These are phyloP conservation scores for Saccharomyces hybrid DNA, from an alignment of 1,139 yeast species.

Conservation along the genomic window DNA sequence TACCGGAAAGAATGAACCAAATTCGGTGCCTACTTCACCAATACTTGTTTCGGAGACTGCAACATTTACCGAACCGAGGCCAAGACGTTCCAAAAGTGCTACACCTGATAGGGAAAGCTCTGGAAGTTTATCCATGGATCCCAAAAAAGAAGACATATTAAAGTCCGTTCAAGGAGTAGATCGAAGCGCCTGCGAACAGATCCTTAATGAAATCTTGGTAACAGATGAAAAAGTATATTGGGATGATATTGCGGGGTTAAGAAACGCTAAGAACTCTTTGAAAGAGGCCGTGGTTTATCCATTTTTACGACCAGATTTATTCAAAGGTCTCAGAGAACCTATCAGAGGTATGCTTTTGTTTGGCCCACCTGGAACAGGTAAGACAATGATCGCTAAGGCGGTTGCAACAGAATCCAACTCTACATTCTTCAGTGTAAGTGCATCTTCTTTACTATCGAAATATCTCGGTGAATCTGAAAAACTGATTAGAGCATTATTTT, in stretches of 20 bases:
- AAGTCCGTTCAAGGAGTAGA: conserved; percentile 38
- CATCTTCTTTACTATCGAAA: conserved; percentile 54
- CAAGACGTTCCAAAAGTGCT: neutral
- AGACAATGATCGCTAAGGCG: conserved; percentile 55
- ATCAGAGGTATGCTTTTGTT: conserved; percentile 32
- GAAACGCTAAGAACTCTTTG: conserved; percentile 47
- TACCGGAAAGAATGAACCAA: neutral
- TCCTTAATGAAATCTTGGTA: conserved; percentile 42
- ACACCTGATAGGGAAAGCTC: neutral
- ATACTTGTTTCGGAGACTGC: neutral
- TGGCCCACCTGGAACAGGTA: conserved; percentile 50
- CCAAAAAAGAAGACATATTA: conserved; percentile 12
- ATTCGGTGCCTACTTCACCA: conserved; percentile 4
- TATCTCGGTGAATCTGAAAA: conserved; percentile 60
- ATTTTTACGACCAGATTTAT: conserved; percentile 54
- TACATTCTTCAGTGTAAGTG: conserved; percentile 55
- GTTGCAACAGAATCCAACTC: conserved; percentile 61
- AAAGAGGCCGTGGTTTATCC: conserved; percentile 65
- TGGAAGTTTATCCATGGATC: neutral
- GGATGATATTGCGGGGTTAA: conserved; percentile 59
- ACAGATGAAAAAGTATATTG: conserved; percentile 52
- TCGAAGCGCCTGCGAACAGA: conserved; percentile 36
- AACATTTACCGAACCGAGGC: neutral
- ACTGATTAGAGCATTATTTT: conserved; percentile 50
- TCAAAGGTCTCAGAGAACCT: conserved; percentile 55